Base-by-base conservation (phyloP, 116 monocot genomes). In the Posidonia oceanica region DNA sequence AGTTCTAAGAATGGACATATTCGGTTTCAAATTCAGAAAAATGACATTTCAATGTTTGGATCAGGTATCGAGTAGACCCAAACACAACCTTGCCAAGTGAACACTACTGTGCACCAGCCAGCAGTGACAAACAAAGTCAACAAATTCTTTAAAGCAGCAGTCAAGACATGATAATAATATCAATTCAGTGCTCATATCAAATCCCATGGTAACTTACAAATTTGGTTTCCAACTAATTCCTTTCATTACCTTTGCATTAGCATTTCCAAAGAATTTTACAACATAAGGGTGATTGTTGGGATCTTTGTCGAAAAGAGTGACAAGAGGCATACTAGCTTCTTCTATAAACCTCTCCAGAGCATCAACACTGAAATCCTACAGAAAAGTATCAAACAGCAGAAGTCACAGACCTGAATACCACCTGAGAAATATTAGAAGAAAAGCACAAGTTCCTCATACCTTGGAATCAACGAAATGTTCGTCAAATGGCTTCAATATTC, bases 401-500 rank as follows among this genome's bases (percentile, higher is more conserved):
- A 42, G 0, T 42, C 8, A 42, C 8, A 42, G 4, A 2, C 42
- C 42, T 42, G 42, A 29, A 42, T 42, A 42, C 42, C 42, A 42
- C 42, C 42, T 42, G 42, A 0, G 42, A 42, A 42, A 42, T 42
- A 42, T 42, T 42, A 42, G 42, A 42, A 42, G 42, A 42, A 42
- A 8, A 42, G 7, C 29, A 29, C 29, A 29, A 42, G 8, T 42
- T 42, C 8, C 8, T 42, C 54, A 39, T 74, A 92, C 97, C 89
- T 91, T 63, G 54, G 41, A 83, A 77, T 97, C 89, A 78, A 84
- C 78, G 74, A 82, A 67, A 69, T 80, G 87, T 67, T 97, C 97
- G 67, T 97, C 92, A 75, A 92, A 97, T 42, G 89, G 92, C 76
- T 92, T 92, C 54, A 97, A 84, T 59, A 92, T 59, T 63, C 97